Evolutionary conservation across 345 rosid species (phyloP), one percentile per base, ranked within the genome.

Genomic region (Gossypium anomalum): DNA sequence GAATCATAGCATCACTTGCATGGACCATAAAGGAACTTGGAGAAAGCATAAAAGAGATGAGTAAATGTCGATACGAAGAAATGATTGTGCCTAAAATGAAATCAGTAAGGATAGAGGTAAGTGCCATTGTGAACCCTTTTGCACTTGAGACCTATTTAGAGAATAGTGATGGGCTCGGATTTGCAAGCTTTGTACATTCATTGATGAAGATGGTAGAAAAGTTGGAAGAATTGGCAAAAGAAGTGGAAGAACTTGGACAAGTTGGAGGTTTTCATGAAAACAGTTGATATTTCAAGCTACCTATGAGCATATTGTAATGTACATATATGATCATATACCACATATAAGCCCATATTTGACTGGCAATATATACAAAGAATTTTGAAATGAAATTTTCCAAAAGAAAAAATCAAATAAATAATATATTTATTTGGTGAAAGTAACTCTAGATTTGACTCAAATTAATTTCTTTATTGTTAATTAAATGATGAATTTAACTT

Each of bases 161-260:
- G 76, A 68, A 74, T 44, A 60, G 51, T 9, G 85, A 87, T 59
- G 87, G 75, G 19, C 81, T 86, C 15, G 82, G 81, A 25, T 60
- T 83, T 22, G 86, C 85, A 34, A 81, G 86, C 82, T 86, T 84
- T 19, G 56, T 88, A 23, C 85, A 77, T 78, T 52, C 82, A 11
- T 67, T 89, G 53, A 84, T 69, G 67, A 81, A 76, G 80, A 78
- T 87, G 58, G 83, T 80, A 20, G 85, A 86, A 72, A 87, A 86
- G 78, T 61, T 85, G 73, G 88, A 87, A 85, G 84, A 75, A n/a
- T 78, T 89, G 77, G 76, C 85, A 3, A 86, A 85, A 67, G 82
- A 86, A 62, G 90, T 86, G 20, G 87, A 86, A 29, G 81, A 85
- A 72, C 89, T 90, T 13, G 96, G 89, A 48, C 67, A 85, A 16